These are phyloP conservation scores for Plasmodium ovale DNA, from an alignment of 169 alveolate genomes.

Conservation along the genomic window DNA sequence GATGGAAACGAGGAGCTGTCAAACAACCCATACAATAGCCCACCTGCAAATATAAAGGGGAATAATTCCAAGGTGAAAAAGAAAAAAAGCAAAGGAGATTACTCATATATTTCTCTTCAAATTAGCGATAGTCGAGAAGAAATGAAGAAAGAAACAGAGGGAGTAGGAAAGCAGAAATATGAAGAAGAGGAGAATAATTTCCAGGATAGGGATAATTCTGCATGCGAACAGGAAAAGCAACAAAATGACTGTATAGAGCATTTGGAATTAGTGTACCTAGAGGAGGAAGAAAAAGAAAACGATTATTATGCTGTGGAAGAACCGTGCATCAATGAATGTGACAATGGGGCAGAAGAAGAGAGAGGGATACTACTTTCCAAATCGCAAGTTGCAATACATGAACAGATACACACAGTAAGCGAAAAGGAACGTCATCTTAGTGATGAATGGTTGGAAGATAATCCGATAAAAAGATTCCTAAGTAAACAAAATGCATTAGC, in stretches of 20 bases:
- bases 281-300: neutral
- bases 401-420: neutral
- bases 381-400: constrained; percentile 6
- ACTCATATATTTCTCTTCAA: no score
- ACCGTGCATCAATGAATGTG: neutral
- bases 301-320: neutral
- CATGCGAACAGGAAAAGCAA: no score
- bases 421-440: neutral
- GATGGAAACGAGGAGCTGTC: neutral
- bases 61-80: no score
- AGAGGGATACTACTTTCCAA: neutral
- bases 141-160: no score
- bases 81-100: no score
- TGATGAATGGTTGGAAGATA: neutral
- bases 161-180: no score
- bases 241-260: no score
- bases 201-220: no score
- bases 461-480: neutral
- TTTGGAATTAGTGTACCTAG: no score
- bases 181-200: no score
- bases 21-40: neutral
- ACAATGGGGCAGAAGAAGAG: neutral
- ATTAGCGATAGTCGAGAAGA: no score
- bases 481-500: neutral
- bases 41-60: neutral